A percentile compares a stretch with the other conserved stretches of the same genome.
Conservation (phyloP, 495 filamentous ascomycete species). For the Annulohypoxylon moriforme region DNA sequence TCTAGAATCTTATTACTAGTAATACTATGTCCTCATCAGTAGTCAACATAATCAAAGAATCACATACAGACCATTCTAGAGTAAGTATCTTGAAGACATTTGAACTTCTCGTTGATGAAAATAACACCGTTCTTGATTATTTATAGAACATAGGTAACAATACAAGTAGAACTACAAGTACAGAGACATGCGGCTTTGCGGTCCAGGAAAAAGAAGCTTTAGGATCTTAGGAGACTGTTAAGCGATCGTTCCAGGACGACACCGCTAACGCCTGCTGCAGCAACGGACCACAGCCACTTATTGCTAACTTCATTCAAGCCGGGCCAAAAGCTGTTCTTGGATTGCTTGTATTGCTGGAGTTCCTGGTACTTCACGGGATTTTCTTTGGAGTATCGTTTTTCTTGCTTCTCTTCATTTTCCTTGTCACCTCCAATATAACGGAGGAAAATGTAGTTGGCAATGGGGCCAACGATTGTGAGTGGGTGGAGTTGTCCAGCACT, state of each 20-base stretch:
- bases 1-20: neutral
- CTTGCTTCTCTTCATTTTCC: constrained; percentile 63
- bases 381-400: constrained; percentile 58
- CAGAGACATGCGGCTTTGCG: neutral
- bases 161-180: neutral
- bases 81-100: neutral
- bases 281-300: constrained; percentile 65
- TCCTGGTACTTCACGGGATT: constrained; percentile 63
- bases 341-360: constrained; percentile 58
- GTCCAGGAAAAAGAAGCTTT: neutral
- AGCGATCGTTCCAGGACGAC: constrained; percentile 44
- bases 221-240: constrained; percentile 4
- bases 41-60: neutral
- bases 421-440: constrained; percentile 66
- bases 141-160: neutral
- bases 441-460: constrained; percentile 69
- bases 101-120: neutral
- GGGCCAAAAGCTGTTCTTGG: constrained; percentile 71
- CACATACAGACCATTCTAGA: neutral
- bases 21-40: neutral
- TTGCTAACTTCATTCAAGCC: constrained; percentile 58
- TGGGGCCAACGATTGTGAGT: constrained; percentile 62
- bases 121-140: neutral
- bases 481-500: constrained; percentile 63
- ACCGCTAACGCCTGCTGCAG: constrained; percentile 56